phyloP scores from a whole-genome alignment of 2,329 filamentous ascomycete genomes.

The Blastomyces emzantsi region DNA sequence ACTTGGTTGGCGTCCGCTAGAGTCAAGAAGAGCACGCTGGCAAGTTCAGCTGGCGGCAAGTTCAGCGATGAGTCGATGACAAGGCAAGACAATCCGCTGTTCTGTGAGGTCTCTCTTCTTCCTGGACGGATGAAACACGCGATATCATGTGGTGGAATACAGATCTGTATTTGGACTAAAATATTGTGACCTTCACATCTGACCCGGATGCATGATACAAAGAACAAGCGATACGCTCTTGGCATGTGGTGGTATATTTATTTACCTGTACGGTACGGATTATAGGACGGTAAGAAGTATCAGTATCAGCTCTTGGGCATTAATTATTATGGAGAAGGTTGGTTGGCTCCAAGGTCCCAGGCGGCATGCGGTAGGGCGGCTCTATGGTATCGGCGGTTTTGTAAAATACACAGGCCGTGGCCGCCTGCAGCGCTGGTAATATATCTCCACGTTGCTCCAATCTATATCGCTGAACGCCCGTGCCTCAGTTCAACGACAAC shows the following conservation, averaged over 20 bases:
- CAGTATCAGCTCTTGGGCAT: neutral
- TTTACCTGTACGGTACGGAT: neutral
- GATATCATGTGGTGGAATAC: neutral
- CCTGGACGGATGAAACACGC: neutral
- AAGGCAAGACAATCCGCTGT: neutral
- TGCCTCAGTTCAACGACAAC: neutral
- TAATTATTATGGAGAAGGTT: too few relatives aligned
- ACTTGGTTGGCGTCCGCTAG: neutral
- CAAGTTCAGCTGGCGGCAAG: neutral
- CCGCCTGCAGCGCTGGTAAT: neutral
- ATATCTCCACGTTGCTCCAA: conserved; percentile 9
- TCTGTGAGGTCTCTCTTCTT: neutral
- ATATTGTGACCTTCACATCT: conserved; percentile 4
- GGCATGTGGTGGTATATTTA: neutral
- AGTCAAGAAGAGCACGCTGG: too few relatives aligned
- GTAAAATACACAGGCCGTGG: neutral
- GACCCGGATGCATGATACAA: neutral
- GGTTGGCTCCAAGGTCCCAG: neutral
- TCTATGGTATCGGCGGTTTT: neutral
- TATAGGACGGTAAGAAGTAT: neutral
- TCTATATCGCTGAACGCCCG: neutral
- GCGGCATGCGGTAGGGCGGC: neutral
- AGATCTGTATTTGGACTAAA: too few relatives aligned
- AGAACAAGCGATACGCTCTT: neutral
- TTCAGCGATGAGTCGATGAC: neutral